Base-by-base conservation (phyloP, 2,329 filamentous ascomycete genomes). In the Parastagonospora nodorum region DNA sequence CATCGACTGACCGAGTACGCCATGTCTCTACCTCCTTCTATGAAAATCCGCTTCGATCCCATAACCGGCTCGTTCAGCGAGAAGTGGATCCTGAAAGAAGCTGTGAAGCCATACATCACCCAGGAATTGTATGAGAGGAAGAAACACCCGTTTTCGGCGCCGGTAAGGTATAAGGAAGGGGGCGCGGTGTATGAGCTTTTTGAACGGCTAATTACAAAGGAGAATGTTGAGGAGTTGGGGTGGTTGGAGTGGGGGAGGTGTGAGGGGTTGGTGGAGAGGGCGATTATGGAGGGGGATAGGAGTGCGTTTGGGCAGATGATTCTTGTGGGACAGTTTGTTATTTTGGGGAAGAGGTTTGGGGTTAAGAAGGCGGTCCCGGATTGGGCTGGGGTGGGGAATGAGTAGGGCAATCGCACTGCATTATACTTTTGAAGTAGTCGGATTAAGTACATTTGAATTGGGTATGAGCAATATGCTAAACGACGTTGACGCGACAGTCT, bases 1-100 rank as follows among this genome's bases (percentile, higher is more conserved):
- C 74, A 77, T 47, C 53, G 63, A 10, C 56, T 77, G 2, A 71
- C 75, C 1, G 69, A 75, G 39, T 77, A 73, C 45, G 68, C 72
- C 42, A 75, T 75, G 48, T 35, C 57, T 4, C 57, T 76, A 5
- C 74, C 75, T 1, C 74, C 74, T 0, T 67, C 64, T 8, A 50
- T 71, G 28, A 76, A 75, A 50, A 66, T 78, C 14, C 53, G 63
- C 8, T 76, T 65, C 53, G 61, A 68, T 31, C 46, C 58, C 3
- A 37, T 48, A 3, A 51, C 53, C 7, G 24, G 48, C 5, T 50
- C 41, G 3, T 58, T 65, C 19, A 59, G 37, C n/a, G 79, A 82
- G 64, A 82, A 84, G 53, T 80, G 77, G 73, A 76, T 83, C 27
- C 72, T 83, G 1, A 75, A 78, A 2, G 77, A 84, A 57, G 81